These are phyloP conservation scores for Lachnellula arida DNA, from an alignment of 2,329 filamentous ascomycete genomes.

Conservation along the genomic window DNA sequence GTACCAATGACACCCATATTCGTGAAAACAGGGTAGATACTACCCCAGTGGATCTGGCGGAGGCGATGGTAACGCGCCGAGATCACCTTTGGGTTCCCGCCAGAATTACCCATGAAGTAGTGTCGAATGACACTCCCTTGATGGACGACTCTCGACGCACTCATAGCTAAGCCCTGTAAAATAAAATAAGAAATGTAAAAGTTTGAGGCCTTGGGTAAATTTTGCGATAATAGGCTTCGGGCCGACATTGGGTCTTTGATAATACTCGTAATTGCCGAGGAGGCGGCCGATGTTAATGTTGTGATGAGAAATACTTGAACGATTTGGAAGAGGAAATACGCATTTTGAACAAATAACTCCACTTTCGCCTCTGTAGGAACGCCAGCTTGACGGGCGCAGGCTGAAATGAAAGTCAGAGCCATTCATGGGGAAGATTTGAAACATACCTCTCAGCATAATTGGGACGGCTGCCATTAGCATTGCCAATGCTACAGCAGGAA, in stretches of 20 bases:
- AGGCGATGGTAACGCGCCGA: conserved; percentile 52
- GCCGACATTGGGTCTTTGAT: conserved; percentile 45
- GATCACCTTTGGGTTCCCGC: conserved; percentile 59
- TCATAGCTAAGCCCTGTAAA: conserved; percentile 60
- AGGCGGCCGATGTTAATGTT: conserved; percentile 57
- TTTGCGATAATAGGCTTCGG: conserved; percentile 46
- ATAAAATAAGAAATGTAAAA: conserved; percentile 68
- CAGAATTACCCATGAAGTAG: conserved; percentile 50
- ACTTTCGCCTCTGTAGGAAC: conserved; percentile 53
- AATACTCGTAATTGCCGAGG: conserved; percentile 48
- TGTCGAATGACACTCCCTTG: conserved; percentile 53
- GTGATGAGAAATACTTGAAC: conserved; percentile 66
- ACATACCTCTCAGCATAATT: conserved; percentile 53
- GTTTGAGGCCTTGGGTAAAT: conserved; percentile 59
- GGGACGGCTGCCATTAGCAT: conserved; percentile 57
- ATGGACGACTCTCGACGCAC: conserved; percentile 53
- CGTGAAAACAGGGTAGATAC: conserved; percentile 52
- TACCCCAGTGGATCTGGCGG: conserved; percentile 52
- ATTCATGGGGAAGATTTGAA: conserved; percentile 10
- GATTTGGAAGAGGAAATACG: conserved; percentile 59
- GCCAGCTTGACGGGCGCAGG: conserved; percentile 56
- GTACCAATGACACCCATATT: conserved; percentile 49
- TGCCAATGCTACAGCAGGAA: conserved; percentile 56
- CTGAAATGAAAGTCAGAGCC: conserved; percentile 25
- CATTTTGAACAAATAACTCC: conserved; percentile 59